Evolutionary conservation across 2,329 filamentous ascomycete genomes (phyloP).

Genomic region (Fusarium burgessii): DNA sequence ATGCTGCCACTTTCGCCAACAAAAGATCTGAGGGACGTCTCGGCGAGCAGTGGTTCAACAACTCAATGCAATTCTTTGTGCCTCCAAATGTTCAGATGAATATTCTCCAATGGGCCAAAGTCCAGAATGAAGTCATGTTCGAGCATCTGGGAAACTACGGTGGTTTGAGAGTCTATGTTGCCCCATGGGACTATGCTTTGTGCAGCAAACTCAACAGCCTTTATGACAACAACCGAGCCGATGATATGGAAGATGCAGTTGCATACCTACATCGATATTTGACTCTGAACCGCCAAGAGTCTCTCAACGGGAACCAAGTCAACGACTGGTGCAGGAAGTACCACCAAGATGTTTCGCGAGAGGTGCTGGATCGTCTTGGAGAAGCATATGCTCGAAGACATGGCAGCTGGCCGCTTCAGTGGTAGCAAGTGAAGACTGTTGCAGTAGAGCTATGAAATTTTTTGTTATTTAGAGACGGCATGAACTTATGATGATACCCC

Average conservation of each 20-base stretch:
- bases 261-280: constrained; percentile 36
- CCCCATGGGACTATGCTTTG: constrained; percentile 39
- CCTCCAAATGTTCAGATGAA: constrained; percentile 21
- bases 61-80: constrained; percentile 40
- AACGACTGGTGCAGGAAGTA: constrained; percentile 34
- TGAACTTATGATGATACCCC: constrained; percentile 36
- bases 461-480: constrained; percentile 17
- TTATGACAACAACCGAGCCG: constrained; percentile 29
- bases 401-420: constrained; percentile 27
- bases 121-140: constrained; percentile 36
- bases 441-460: neutral
- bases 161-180: constrained; percentile 35
- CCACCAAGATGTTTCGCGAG: constrained; percentile 28
- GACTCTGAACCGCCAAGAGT: neutral
- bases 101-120: constrained; percentile 22
- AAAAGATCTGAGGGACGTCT: constrained; percentile 23
- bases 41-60: constrained; percentile 42
- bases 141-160: constrained; percentile 26
- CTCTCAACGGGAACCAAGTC: constrained; percentile 11
- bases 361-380: constrained; percentile 22
- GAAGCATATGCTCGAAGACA: constrained; percentile 23
- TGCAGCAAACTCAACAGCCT: constrained; percentile 41
- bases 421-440: constrained; percentile 6
- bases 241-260: constrained; percentile 40
- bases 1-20: constrained; percentile 39